These are phyloP conservation scores for Sporothrix pseudoabietina DNA, from an alignment of 2,329 filamentous ascomycete genomes.

Conservation along the genomic window DNA sequence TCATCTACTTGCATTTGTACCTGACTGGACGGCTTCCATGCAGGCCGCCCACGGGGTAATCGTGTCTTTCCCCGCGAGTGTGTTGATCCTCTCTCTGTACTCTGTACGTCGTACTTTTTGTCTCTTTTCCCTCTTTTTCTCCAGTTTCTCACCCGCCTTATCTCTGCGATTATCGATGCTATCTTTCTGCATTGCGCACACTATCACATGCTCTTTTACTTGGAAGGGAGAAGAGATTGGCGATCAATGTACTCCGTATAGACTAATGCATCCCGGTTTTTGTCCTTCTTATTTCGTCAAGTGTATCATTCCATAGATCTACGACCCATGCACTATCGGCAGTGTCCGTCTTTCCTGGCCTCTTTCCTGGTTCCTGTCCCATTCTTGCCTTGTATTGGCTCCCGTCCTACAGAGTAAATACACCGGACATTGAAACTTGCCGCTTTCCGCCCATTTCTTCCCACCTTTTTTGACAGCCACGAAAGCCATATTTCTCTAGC, in stretches of 20 bases:
- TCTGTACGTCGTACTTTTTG: no score
- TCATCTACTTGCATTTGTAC: neutral
- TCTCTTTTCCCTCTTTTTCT: neutral
- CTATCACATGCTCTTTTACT: constrained; percentile 16
- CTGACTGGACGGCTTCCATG: neutral
- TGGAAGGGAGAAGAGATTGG: constrained; percentile 9
- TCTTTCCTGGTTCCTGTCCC: neutral
- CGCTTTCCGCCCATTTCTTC: neutral
- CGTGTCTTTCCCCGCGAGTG: neutral
- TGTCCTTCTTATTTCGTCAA: neutral
- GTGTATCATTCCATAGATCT: neutral
- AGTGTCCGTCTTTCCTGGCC: neutral
- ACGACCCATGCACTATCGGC: neutral
- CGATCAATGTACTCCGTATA: neutral
- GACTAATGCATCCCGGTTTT: neutral
- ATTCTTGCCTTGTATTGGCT: neutral
- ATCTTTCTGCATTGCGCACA: neutral
- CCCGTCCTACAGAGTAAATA: neutral
- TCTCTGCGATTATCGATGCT: neutral
- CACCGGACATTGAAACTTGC: neutral
- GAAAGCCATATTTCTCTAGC: neutral
- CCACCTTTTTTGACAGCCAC: neutral
- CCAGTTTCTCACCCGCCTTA: no score
- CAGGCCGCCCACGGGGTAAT: constrained; percentile 5
- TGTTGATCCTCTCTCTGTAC: neutral